phyloP scores from a whole-genome alignment of 306 rosid species.

The Sindora glabra region DNA sequence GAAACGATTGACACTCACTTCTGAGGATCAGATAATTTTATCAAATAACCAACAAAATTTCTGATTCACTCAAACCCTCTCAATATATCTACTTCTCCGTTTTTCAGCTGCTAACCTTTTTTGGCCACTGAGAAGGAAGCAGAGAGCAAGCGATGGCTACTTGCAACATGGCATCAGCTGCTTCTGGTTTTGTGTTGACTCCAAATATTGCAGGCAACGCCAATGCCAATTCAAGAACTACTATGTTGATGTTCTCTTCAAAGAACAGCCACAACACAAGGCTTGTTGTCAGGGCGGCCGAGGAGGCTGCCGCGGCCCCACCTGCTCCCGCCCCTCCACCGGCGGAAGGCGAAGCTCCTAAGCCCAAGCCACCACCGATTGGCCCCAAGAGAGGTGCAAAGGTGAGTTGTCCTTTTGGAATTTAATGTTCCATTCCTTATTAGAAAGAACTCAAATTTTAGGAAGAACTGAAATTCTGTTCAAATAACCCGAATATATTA shows the following conservation, averaged over 20 bases:
- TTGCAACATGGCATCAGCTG: constrained; percentile 72
- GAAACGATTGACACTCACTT: constrained; percentile 32
- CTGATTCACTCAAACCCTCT: constrained; percentile 39
- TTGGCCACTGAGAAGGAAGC: not conserved
- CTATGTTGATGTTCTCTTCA: constrained; percentile 34
- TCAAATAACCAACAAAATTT: constrained; percentile 2
- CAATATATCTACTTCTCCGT: constrained; percentile 2
- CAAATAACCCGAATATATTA: too few relatives aligned
- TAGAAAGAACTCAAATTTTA: too few relatives aligned
- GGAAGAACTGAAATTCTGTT: too few relatives aligned
- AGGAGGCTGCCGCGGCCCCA: constrained; percentile 35
- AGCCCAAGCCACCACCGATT: constrained; percentile 81
- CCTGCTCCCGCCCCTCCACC: constrained; percentile 32
- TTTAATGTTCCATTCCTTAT: too few relatives aligned
- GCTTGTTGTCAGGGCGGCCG: constrained; percentile 57
- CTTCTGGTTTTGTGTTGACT: constrained; percentile 55
- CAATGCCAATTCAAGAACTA: constrained; percentile 21
- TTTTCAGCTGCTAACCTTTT: constrained; percentile 16
- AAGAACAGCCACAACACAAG: constrained; percentile 29
- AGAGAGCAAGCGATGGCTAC: constrained; percentile 34
- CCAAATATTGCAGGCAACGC: constrained; percentile 37
- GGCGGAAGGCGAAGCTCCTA: constrained; percentile 28
- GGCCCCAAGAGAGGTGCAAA: constrained; percentile 91
- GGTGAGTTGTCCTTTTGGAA: constrained; percentile 39
- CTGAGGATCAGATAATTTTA: constrained; percentile 45